Conservation (phyloP, 257 asterid genomes). For the Pogostemon cablin region DNA sequence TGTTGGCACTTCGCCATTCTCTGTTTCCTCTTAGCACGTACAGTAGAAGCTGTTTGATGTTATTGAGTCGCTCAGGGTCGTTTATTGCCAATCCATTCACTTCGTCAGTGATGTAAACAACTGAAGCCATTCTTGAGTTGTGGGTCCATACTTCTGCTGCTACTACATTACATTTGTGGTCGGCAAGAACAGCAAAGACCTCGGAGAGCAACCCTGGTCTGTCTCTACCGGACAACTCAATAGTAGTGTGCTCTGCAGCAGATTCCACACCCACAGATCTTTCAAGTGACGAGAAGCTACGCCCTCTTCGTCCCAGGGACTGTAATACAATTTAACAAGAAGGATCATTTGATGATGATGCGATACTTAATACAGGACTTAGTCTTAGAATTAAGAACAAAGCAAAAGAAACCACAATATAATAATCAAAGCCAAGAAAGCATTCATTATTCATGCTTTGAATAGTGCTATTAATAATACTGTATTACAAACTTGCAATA, state of each 20-base stretch:
- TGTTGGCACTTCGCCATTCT: conserved; percentile 68
- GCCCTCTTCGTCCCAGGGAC: conserved; percentile 60
- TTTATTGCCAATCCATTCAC: conserved; percentile 51
- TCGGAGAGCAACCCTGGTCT: conserved; percentile 87
- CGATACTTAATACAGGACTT: not conserved
- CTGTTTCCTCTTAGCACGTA: conserved; percentile 61
- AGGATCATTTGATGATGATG: not conserved
- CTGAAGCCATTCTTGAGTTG: conserved; percentile 83
- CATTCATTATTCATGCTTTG: not conserved
- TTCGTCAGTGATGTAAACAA: conserved; percentile 77
- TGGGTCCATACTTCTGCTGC: conserved; percentile 98
- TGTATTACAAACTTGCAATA: no score
- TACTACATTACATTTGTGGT: conserved; percentile 72
- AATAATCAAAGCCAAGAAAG: not conserved
- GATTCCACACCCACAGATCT: conserved; percentile 72
- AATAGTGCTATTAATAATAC: not conserved
- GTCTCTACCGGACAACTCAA: conserved; percentile 79
- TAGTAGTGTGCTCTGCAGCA: conserved; percentile 61
- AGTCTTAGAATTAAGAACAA: not conserved
- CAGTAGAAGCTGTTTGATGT: conserved; percentile 68
- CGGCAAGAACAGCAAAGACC: conserved; percentile 78
- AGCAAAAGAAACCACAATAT: not conserved
- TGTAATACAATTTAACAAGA: conserved; percentile 37
- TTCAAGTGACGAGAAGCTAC: conserved; percentile 53
- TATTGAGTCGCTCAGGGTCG: conserved; percentile 61